Conservation (phyloP, 2,329 filamentous ascomycete genomes). For the Ophiobolus disseminans region DNA sequence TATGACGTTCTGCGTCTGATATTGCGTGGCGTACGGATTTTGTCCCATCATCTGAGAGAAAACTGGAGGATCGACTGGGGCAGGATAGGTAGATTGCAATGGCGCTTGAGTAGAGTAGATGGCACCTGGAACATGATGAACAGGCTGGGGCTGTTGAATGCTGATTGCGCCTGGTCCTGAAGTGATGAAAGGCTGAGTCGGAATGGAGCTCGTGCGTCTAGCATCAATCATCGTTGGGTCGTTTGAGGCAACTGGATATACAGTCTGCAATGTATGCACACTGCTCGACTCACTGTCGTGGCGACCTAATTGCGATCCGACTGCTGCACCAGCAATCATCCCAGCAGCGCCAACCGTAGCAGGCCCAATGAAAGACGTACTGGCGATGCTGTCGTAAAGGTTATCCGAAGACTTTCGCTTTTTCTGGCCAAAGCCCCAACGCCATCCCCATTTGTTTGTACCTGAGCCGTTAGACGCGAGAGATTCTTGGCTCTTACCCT, state of each 20-base stretch:
- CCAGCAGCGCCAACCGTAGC: slow-evolving; percentile 49
- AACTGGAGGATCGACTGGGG: slow-evolving; percentile 51
- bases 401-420: slow-evolving; percentile 46
- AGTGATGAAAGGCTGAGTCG: slow-evolving; percentile 46
- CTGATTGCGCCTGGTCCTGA: slow-evolving; percentile 61
- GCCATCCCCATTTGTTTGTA: slow-evolving; percentile 66
- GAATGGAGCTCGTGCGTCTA: slow-evolving; percentile 57
- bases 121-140: slow-evolving; percentile 72
- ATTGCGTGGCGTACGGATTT: slow-evolving; percentile 27
- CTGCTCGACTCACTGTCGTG: slow-evolving; percentile 57
- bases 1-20: slow-evolving; percentile 28
- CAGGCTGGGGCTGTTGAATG: slow-evolving; percentile 85
- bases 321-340: slow-evolving; percentile 49
- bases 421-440: slow-evolving; percentile 63
- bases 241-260: slow-evolving; percentile 71
- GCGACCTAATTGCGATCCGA: slow-evolving; percentile 58
- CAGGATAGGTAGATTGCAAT: slow-evolving; percentile 49
- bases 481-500: slow-evolving; percentile 59
- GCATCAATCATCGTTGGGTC: slow-evolving; percentile 70
- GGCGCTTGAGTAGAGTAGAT: slow-evolving; percentile 64
- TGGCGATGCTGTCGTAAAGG: slow-evolving; percentile 42
- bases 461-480: slow-evolving; percentile 61
- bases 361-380: slow-evolving; percentile 47
- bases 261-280: slow-evolving; percentile 64
- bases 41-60: slow-evolving; percentile 42